These are phyloP conservation scores for Prunus mume DNA, from an alignment of 306 rosid genomes.

Conservation along the genomic window DNA sequence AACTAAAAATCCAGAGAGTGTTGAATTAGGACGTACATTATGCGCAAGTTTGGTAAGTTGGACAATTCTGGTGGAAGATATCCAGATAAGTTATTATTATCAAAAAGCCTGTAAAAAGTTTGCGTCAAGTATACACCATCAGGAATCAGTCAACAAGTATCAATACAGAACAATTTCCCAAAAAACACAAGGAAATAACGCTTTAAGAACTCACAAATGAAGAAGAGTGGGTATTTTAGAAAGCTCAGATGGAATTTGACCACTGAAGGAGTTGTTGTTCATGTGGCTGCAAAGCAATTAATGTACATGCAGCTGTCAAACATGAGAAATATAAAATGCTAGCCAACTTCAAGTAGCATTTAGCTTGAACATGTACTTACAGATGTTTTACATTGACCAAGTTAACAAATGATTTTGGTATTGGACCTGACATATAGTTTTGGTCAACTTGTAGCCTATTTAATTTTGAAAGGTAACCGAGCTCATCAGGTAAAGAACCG, in stretches of 20 bases:
- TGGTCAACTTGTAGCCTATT: slow-evolving; percentile 46
- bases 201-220: slow-evolving; percentile 43
- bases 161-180: background rate
- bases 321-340: background rate
- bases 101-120: slow-evolving; percentile 39
- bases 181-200: background rate
- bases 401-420: slow-evolving; percentile 45
- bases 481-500: slow-evolving; percentile 50
- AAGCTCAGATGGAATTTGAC: slow-evolving; percentile 44
- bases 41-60: slow-evolving; percentile 12
- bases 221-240: slow-evolving; percentile 19
- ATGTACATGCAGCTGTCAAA: background rate
- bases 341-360: background rate
- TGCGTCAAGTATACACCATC: background rate
- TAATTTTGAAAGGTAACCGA: slow-evolving; percentile 42
- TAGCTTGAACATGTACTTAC: slow-evolving; percentile 28
- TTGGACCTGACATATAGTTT: slow-evolving; percentile 40
- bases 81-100: slow-evolving; percentile 48
- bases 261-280: slow-evolving; percentile 53
- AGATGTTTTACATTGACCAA: slow-evolving; percentile 31
- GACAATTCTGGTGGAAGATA: slow-evolving; percentile 42
- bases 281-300: slow-evolving; percentile 38
- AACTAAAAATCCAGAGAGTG: background rate
- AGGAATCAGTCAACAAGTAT: background rate
- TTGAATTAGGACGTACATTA: slow-evolving; percentile 33